Base-by-base conservation (phyloP, 805 yeast genomes). In the Saccharomycopsis babjevae region DNA sequence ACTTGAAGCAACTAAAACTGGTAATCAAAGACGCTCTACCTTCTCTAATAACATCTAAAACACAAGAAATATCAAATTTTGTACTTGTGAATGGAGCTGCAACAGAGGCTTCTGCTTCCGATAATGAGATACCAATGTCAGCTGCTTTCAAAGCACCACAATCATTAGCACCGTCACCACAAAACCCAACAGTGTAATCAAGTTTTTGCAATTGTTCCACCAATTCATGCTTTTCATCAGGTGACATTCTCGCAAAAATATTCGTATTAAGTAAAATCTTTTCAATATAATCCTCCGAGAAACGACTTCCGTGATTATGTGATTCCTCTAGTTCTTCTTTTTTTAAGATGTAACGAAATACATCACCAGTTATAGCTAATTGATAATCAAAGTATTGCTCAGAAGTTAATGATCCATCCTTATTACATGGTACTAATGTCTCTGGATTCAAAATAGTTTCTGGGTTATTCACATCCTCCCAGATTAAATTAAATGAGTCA, bases 91-190 rank as follows among this genome's bases (percentile, higher is more conserved):
- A 94, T 2, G 99, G 99, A 0, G 99, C 99, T 0, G 99, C 99
- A 18, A 94, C 97, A 2, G 96, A 88, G 0, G 99, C 99, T 70
- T 94, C 99, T 0, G 98, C 99, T 71, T 94, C 99, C 34, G 97
- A 89, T 56, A 94, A 75, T 0, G 98, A 93, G 20, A 94, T 84
- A 18, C 99, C 99, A 57, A 96, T 96, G 74, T 94, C 97, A 0
- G 99, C 98, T 15, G 97, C 97, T 69, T 93, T 94, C 61, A 94
- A 77, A 0, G 99, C 99, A 66, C 99, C 99, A 74, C 98, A 94
- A 70, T 94, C 99, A 73, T 94, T 94, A 5, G 99, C 99, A 66
- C 99, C 99, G 74, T 94, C 99, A 42, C 99, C 99, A 74, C 98
- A 94, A 72, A 94, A 94, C 1, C 97, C 97, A 56, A 90, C 96